Evolutionary conservation across 139 green algal genomes (phyloP).

Genomic region (Trebouxia sp.): DNA sequence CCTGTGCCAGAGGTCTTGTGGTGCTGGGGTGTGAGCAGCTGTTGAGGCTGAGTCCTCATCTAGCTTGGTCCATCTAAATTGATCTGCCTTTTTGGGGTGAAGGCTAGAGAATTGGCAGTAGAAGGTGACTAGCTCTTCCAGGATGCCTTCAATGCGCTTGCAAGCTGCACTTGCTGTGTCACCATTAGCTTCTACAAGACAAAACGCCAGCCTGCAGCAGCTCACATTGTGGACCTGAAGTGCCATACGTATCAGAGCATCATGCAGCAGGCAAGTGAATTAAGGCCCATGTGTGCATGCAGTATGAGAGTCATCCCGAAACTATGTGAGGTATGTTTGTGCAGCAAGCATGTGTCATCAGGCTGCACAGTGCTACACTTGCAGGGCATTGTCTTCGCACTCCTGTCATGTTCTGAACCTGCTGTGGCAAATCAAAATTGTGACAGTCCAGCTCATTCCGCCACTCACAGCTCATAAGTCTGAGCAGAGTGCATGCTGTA

Average conservation of each 20-base stretch:
- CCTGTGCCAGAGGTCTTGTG: neutral
- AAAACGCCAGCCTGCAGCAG: neutral
- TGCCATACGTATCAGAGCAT: too few species aligned
- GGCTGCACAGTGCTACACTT: too few species aligned
- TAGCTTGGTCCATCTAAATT: neutral
- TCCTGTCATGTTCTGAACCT: too few species aligned
- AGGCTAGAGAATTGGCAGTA: neutral
- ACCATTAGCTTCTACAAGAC: constrained; percentile 1
- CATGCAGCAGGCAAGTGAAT: too few species aligned
- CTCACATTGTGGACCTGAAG: neutral
- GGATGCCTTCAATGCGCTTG: neutral
- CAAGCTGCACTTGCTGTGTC: neutral
- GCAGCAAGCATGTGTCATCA: too few species aligned
- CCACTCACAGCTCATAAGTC: too few species aligned
- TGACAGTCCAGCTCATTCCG: too few species aligned
- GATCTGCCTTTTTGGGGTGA: neutral
- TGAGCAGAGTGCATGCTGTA: neutral
- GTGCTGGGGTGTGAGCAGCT: neutral
- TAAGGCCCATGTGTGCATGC: too few species aligned
- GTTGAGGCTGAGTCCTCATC: neutral
- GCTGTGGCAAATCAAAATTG: too few species aligned
- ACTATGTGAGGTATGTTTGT: too few species aligned
- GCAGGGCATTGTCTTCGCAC: too few species aligned
- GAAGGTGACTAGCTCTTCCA: neutral
- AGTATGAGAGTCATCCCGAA: too few species aligned